A percentile compares a stretch with the other conserved stretches of the same genome.
These are phyloP conservation scores for Ilyonectria robusta DNA, from an alignment of 2,329 filamentous ascomycete species.

Conservation along the genomic window DNA sequence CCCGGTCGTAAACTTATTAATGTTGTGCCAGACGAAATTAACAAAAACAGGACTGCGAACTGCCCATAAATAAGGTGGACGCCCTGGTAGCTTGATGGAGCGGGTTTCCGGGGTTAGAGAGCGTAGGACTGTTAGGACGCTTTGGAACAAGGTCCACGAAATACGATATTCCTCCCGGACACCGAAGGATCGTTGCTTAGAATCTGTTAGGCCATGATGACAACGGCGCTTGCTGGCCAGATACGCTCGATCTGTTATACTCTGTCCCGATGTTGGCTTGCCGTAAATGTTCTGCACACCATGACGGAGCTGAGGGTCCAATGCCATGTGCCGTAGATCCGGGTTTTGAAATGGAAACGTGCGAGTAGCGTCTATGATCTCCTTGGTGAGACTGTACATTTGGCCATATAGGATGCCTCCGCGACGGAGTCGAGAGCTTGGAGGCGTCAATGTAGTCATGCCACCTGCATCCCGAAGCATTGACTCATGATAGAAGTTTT, in stretches of 20 bases:
- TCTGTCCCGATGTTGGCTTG: background rate
- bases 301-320: conserved; percentile 1
- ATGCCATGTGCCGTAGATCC: conserved; percentile 19
- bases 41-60: conserved; percentile 16
- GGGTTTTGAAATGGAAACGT: conserved; percentile 27
- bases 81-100: background rate
- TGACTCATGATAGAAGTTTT: too few relatives aligned
- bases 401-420: too few relatives aligned
- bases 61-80: conserved; percentile 16
- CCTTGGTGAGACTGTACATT: conserved; percentile 8
- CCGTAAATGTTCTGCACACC: conserved; percentile 2
- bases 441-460: too few relatives aligned
- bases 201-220: conserved; percentile 20
- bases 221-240: conserved; percentile 22
- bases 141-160: conserved; percentile 19
- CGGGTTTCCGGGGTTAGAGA: conserved; percentile 3
- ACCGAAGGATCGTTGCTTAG: conserved; percentile 19
- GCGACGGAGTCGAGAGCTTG: too few relatives aligned
- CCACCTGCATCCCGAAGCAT: too few relatives aligned
- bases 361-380: conserved; percentile 23
- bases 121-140: background rate
- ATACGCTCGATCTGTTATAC: conserved; percentile 8
- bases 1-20: conserved; percentile 22
- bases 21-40: conserved; percentile 23
- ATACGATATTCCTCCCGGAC: conserved; percentile 15